These are phyloP conservation scores for Echinochloa phyllopogon DNA, from an alignment of 176 grass and related monocot genomes.

Conservation along the genomic window DNA sequence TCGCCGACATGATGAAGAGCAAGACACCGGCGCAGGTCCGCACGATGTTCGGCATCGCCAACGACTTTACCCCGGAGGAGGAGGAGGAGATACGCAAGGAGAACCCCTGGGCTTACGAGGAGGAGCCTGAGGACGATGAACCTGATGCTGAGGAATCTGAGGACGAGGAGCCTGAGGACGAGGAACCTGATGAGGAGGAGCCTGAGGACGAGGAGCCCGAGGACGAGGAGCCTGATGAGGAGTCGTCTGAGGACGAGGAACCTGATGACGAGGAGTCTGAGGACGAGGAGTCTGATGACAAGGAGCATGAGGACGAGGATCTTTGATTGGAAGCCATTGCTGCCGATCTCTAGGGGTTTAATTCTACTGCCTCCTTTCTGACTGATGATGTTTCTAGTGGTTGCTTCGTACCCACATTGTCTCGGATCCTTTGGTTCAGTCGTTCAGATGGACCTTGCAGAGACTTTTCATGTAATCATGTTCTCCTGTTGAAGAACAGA, in stretches of 20 bases:
- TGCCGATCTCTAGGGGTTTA: background rate
- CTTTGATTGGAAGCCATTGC: background rate
- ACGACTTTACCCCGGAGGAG: slow-evolving; percentile 16
- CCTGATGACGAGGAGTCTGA: no score
- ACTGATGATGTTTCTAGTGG: background rate
- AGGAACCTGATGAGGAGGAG: no score
- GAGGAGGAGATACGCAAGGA: background rate
- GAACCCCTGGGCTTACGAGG: background rate
- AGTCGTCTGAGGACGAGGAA: no score
- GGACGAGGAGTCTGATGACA: no score
- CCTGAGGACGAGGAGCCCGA: no score
- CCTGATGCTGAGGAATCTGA: no score
- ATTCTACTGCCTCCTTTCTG: background rate
- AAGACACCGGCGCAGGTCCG: slow-evolving; percentile 22
- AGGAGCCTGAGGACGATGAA: background rate
- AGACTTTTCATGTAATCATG: background rate
- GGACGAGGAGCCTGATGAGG: no score
- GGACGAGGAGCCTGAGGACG: no score
- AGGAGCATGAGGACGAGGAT: background rate
- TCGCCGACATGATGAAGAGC: background rate
- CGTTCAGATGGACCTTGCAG: background rate
- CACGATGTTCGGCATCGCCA: background rate
- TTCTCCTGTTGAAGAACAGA: slow-evolving; percentile 27
- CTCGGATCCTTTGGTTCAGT: background rate
- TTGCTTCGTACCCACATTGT: background rate